Evolutionary conservation across 2,329 filamentous ascomycete species (phyloP).

Genomic region (Lachnellula willkommii): DNA sequence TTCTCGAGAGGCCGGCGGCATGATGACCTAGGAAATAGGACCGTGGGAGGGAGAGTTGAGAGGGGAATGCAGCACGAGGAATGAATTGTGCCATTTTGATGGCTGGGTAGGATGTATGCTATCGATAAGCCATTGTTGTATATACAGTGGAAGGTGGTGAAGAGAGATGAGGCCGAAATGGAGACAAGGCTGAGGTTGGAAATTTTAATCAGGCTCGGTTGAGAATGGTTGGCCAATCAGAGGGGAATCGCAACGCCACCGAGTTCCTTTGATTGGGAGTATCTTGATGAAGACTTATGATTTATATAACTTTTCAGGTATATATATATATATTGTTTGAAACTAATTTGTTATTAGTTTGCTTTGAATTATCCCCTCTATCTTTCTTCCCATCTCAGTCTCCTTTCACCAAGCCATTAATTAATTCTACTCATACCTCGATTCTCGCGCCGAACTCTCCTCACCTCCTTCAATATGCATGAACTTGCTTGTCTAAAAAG

Average conservation of each 20-base stretch:
- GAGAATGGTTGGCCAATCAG: neutral
- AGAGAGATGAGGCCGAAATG: neutral
- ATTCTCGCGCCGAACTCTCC: too few relatives aligned
- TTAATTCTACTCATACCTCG: too few relatives aligned
- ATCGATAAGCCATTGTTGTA: constrained; percentile 9
- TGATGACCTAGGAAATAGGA: constrained; percentile 97
- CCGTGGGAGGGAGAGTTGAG: constrained; percentile 68
- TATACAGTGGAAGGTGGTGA: neutral
- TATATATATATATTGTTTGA: too few relatives aligned
- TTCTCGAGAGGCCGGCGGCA: constrained; percentile 70
- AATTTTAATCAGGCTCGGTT: neutral
- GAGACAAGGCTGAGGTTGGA: constrained; percentile 4
- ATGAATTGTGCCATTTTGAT: constrained; percentile 48
- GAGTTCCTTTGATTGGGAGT: too few relatives aligned
- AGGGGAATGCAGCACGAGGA: constrained; percentile 67
- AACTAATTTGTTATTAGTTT: too few relatives aligned
- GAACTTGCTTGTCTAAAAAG: too few relatives aligned
- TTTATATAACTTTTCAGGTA: too few relatives aligned
- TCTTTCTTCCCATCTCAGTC: too few relatives aligned
- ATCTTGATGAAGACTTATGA: too few relatives aligned
- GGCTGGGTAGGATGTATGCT: constrained; percentile 5
- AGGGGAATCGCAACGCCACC: neutral
- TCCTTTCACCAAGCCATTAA: too few relatives aligned
- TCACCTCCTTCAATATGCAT: too few relatives aligned
- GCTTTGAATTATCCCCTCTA: too few relatives aligned